Base-by-base conservation (phyloP, 805 yeast genomes). In the Candida qinlingensis region DNA sequence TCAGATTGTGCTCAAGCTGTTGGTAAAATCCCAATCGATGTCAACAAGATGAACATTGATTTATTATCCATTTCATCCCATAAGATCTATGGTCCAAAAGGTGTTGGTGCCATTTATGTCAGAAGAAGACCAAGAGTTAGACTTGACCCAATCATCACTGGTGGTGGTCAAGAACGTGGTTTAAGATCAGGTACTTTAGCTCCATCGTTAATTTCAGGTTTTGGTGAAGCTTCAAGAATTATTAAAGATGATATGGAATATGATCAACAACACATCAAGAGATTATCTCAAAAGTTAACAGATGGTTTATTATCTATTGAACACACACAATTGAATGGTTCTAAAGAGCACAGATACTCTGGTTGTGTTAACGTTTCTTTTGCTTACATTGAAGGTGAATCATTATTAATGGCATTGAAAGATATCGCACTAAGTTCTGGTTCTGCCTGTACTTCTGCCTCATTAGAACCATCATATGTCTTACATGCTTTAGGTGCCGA, bases 101-200 rank as follows among this genome's bases (percentile, higher is more conserved):
- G 99, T 54, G 80, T 90, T 51, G 99, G 99, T 61, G 99, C 99
- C 8, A 75, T 91, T 58, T 94, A 78, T 63, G 92, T 94, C 37
- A 83, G 99, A 72, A 87, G 99, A 77, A 85, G 99, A 70, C 99
- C 99, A 54, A 84, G 99, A 71, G 99, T 94, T 44, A 86, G 99
- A 77, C 66, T 94, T 53, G 97, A 91, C 55, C 97, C 99, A 26
- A 74, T 94, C 47, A 87, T 94, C 57, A 85, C 90, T 51, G 99
- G 99, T 56, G 99, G 99, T 71, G 99, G 99, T 46, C 99, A 94
- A 73, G 99, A 94, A 73, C 85, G 99, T 74, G 99, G 99, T 51
- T 75, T 94, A 61, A 80, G 99, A 71, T 87, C 96, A 5, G 99
- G 99, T 52, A 94, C 99, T 30, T 77, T 94, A 64, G 91, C 99